Percentiles rank a stretch among this genome's conserved stretches.
Conservation (phyloP, 768 basidiomycete genomes). For the Dentipellis sp. region DNA sequence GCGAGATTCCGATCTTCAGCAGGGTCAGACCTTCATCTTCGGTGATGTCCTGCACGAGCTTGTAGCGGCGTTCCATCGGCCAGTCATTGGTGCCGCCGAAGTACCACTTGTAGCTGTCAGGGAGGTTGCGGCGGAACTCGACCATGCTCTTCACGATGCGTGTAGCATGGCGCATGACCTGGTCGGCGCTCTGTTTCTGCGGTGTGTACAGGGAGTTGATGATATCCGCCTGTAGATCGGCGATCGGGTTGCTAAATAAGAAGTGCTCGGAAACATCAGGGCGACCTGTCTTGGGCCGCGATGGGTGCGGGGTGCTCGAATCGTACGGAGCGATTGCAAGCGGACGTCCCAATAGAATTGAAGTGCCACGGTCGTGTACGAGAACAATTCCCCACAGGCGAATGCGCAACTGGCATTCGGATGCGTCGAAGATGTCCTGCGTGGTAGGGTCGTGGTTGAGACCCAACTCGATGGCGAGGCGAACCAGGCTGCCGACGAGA, state of each 20-base stretch:
- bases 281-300: constrained; percentile 32
- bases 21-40: constrained; percentile 79
- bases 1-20: constrained; percentile 73
- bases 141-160: constrained; percentile 73
- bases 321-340: constrained; percentile 78
- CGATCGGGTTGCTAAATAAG: constrained; percentile 62
- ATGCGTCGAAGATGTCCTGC: constrained; percentile 59
- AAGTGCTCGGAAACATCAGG: constrained; percentile 73
- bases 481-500: constrained; percentile 76
- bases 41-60: constrained; percentile 64
- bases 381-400: constrained; percentile 81
- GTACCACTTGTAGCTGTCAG: constrained; percentile 64
- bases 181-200: constrained; percentile 56
- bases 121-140: constrained; percentile 59
- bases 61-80: constrained; percentile 52
- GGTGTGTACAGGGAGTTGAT: constrained; percentile 81
- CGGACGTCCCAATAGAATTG: constrained; percentile 78
- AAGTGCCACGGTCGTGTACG: constrained; percentile 82
- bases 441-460: constrained; percentile 78
- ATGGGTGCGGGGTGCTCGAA: constrained; percentile 69
- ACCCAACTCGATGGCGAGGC: constrained; percentile 75
- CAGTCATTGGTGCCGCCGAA: constrained; percentile 76
- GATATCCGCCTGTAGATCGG: constrained; percentile 83
- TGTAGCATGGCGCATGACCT: constrained; percentile 67
- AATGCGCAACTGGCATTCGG: constrained; percentile 71